Base-by-base conservation (phyloP, 345 rosid species). In the Firmiana major region DNA sequence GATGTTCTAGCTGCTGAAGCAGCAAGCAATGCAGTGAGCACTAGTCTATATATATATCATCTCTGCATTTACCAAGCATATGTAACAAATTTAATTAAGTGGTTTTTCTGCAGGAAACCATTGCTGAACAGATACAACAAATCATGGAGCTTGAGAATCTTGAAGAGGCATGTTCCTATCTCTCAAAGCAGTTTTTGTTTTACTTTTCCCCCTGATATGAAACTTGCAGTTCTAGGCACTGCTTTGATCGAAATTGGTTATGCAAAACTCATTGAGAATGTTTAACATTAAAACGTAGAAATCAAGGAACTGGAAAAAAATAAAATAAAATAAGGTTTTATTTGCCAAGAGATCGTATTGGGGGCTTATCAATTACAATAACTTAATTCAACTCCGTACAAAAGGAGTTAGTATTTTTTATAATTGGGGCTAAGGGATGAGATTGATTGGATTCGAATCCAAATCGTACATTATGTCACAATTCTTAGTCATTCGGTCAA, bases 1-100 rank as follows among this genome's bases (percentile, higher is more conserved):
- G 94, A 93, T 81, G 99, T 96, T 84, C 91, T 96, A 79, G 97
- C 97, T 82, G 99, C 98, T 6, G 97, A 96, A 85, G 89, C 94
- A 82, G 93, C 82, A 43, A 82, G 88, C 92, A 88, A 85, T 82
- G 83, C 86, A 75, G 99, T 96, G 43, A 51, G 97, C 85, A 78
- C 46, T 34, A 24, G 65, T 60, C 13, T 40, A 31, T n/a, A n/a
- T 9, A 48, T 71, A 71, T 16, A 68, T 64, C 11, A 68, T 77
- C 46, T 58, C 48, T 76, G 60, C 66, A 51, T 31, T 40, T 12
- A 31, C 22, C 49, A 43, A 43, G 51, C 75, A 24, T 64, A 13
- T 43, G 45, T 55, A 26, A 40, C 7, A 48, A 48, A 17, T 53
- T 62, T 59, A 63, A 63, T 63, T 34, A n/a, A 71, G 68, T 68